Percentiles rank a stretch among this genome's conserved stretches.
phyloP scores from a whole-genome alignment of 345 rosid species.

The Luvunga scandens region DNA sequence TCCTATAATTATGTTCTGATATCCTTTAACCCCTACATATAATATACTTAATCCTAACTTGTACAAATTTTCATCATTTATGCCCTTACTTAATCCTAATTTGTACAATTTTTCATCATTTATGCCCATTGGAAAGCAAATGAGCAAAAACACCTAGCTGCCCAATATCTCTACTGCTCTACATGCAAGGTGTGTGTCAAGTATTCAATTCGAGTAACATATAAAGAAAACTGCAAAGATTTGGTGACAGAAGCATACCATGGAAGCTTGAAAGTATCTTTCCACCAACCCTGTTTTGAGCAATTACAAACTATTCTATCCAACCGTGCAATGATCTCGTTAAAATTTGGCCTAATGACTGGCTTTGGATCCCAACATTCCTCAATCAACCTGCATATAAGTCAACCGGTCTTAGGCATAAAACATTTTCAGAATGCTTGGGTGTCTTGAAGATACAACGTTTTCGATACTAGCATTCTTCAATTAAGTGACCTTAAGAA shows the following conservation, averaged over 20 bases:
- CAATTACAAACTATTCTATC: conserved; percentile 63
- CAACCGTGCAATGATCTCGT: conserved; percentile 79
- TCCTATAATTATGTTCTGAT: background rate
- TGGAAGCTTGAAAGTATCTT: conserved; percentile 90
- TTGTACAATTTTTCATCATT: background rate
- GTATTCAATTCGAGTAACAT: background rate
- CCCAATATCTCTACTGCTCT: too few species aligned
- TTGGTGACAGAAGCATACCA: conserved; percentile 52
- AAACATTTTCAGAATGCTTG: too few species aligned
- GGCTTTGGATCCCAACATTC: conserved; percentile 84
- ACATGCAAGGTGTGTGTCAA: background rate
- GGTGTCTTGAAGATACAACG: too few species aligned
- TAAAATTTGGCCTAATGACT: conserved; percentile 61
- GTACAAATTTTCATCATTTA: background rate
- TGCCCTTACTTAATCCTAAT: background rate
- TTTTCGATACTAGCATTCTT: too few species aligned
- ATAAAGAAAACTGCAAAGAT: background rate
- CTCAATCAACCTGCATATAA: conserved; percentile 66
- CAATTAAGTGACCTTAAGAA: too few species aligned
- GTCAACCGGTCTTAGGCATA: background rate
- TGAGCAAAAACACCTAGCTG: background rate
- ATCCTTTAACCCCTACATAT: background rate
- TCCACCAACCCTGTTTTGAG: conserved; percentile 95
- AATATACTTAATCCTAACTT: background rate
- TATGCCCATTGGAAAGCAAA: background rate